Conservation (phyloP, 1,284 basidiomycete genomes). For the Papiliotrema flavescens region DNA sequence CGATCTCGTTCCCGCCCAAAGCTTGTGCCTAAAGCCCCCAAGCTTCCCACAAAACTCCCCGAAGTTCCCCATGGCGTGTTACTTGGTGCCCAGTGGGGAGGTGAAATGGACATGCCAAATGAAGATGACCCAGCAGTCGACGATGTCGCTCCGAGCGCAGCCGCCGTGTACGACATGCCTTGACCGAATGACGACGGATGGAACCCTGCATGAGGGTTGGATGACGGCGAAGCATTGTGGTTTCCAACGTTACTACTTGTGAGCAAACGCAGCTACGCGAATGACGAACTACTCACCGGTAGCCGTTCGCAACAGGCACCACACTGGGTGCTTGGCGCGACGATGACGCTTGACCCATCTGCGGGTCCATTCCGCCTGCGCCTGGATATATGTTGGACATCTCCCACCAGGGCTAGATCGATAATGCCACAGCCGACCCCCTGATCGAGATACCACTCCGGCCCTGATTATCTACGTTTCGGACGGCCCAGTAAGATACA, state of each 20-base stretch:
- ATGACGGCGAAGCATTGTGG: conserved; percentile 4
- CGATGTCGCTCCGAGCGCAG: conserved; percentile 28
- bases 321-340: no score
- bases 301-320: no score
- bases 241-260: no score
- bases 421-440: no score
- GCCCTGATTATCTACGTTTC: no score
- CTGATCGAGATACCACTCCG: no score
- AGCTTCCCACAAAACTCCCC: conserved; percentile 32
- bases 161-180: conserved; percentile 28
- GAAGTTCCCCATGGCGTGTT: conserved; percentile 9
- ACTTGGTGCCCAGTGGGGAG: conserved; percentile 37
- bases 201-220: conserved; percentile 9
- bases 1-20: conserved; percentile 42
- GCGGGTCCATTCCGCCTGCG: not conserved
- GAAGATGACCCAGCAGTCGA: conserved; percentile 22
- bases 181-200: conserved; percentile 37
- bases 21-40: conserved; percentile 39
- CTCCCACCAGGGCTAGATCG: not conserved
- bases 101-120: conserved; percentile 44
- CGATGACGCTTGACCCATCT: no score
- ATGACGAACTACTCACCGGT: no score
- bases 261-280: no score
- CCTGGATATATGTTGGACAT: not conserved
- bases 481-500: no score